Evolutionary conservation across 2,329 filamentous ascomycete species (phyloP).

Genomic region (Monosporascus sp.): DNA sequence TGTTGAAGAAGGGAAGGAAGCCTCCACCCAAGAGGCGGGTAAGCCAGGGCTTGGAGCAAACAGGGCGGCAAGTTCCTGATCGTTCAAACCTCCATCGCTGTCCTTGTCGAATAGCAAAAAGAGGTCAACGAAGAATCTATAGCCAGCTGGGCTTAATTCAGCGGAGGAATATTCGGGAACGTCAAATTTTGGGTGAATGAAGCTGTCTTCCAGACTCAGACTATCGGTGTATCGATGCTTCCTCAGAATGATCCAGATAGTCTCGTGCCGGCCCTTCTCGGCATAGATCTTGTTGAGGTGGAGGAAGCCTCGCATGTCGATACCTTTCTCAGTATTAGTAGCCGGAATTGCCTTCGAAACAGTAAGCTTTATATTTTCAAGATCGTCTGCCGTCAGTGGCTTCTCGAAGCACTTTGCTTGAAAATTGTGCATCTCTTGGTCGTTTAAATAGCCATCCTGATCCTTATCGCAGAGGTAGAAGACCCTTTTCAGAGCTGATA

Average conservation of each 20-base stretch:
- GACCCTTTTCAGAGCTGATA: constrained; percentile 80
- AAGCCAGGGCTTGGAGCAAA: constrained; percentile 92
- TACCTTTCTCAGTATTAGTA: constrained; percentile 62
- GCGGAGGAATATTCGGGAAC: constrained; percentile 89
- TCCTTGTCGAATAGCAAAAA: constrained; percentile 96
- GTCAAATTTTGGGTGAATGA: constrained; percentile 89
- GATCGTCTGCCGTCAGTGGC: constrained; percentile 71
- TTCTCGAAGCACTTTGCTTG: constrained; percentile 92
- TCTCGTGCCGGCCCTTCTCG: constrained; percentile 95
- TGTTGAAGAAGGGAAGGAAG: constrained; percentile 86
- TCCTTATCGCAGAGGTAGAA: constrained; percentile 97
- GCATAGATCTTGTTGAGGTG: constrained; percentile 93
- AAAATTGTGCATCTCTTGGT: constrained; percentile 86
- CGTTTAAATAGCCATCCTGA: constrained; percentile 87
- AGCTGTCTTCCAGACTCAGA: constrained; percentile 82
- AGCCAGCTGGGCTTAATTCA: constrained; percentile 88
- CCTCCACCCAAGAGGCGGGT: constrained; percentile 81
- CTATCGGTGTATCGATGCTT: constrained; percentile 97
- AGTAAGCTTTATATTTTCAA: constrained; percentile 86
- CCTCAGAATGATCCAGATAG: constrained; percentile 93
- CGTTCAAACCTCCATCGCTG: constrained; percentile 90
- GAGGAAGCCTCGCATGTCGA: constrained; percentile 79
- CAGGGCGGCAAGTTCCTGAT: constrained; percentile 75
- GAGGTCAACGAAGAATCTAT: constrained; percentile 95
- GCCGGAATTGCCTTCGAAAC: constrained; percentile 66